A percentile compares a stretch with the other conserved stretches of the same genome.
Evolutionary conservation across 2,329 filamentous ascomycete genomes (phyloP).

Genomic region (Alternaria incomplexa): DNA sequence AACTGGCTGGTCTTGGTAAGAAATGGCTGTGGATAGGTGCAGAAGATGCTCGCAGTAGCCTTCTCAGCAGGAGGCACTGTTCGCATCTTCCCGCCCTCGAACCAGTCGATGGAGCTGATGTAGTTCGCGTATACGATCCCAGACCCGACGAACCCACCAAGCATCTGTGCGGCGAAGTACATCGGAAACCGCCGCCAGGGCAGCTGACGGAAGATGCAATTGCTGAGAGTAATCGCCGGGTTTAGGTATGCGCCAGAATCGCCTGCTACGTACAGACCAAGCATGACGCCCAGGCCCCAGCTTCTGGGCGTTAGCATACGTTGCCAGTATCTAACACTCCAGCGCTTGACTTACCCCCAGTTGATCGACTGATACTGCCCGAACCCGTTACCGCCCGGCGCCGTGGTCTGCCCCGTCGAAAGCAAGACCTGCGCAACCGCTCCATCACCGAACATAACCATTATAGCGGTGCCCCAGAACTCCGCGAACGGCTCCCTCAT

Average conservation of each 20-base stretch:
- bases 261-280: slow-evolving; percentile 67
- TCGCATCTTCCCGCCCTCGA: slow-evolving; percentile 66
- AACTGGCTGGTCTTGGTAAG: slow-evolving; percentile 71
- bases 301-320: slow-evolving; percentile 20
- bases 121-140: slow-evolving; percentile 55
- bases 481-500: slow-evolving; percentile 54
- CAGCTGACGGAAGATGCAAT: slow-evolving; percentile 71
- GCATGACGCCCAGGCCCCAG: slow-evolving; percentile 49
- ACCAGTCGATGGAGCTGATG: slow-evolving; percentile 65
- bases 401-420: slow-evolving; percentile 43
- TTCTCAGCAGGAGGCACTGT: slow-evolving; percentile 65
- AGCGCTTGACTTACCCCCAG: slow-evolving; percentile 44
- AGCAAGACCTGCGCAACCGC: slow-evolving; percentile 53
- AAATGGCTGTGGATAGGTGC: slow-evolving; percentile 72
- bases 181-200: slow-evolving; percentile 73
- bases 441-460: slow-evolving; percentile 55
- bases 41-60: slow-evolving; percentile 73
- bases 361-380: slow-evolving; percentile 52
- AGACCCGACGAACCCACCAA: slow-evolving; percentile 69
- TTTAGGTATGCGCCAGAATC: slow-evolving; percentile 71
- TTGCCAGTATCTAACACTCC: neutral
- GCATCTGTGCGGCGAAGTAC: slow-evolving; percentile 69
- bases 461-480: slow-evolving; percentile 52
- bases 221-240: slow-evolving; percentile 71
- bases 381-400: slow-evolving; percentile 52